phyloP scores from a whole-genome alignment of 106 monocot species.

The Xerophyta viscosa region DNA sequence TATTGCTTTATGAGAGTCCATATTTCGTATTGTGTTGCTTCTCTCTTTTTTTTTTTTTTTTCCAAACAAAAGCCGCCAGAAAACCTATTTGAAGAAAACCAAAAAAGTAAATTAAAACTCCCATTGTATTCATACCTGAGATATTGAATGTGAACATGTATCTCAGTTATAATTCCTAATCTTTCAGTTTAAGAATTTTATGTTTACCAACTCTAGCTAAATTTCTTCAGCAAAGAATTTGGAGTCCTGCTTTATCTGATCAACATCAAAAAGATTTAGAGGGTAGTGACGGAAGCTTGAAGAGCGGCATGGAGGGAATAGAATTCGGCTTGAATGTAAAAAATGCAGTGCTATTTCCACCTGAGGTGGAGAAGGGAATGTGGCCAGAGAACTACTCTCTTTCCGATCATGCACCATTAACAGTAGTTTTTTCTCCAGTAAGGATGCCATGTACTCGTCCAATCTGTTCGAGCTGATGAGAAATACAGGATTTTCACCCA shows the following conservation, averaged over 20 bases:
- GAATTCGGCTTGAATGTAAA: constrained; percentile 71
- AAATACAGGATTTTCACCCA: neutral
- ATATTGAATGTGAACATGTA: too few relatives aligned
- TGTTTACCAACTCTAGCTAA: neutral
- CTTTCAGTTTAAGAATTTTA: too few relatives aligned
- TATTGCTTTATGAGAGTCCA: too few relatives aligned
- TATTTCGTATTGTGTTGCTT: too few relatives aligned
- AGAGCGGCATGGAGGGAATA: constrained; percentile 12
- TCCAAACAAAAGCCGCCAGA: too few relatives aligned
- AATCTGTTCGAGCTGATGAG: constrained; percentile 13
- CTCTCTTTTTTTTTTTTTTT: too few relatives aligned
- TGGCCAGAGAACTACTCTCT: constrained; percentile 96
- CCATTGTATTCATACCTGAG: too few relatives aligned
- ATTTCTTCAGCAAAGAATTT: constrained; percentile 42
- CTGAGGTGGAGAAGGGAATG: constrained; percentile 82
- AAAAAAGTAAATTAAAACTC: too few relatives aligned
- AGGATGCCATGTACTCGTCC: constrained; percentile 34
- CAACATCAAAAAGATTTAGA: constrained; percentile 18
- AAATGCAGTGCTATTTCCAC: constrained; percentile 83
- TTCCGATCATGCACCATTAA: constrained; percentile 96
- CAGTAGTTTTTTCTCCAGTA: constrained; percentile 87
- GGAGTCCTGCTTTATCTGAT: constrained; percentile 40
- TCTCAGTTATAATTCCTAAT: too few relatives aligned
- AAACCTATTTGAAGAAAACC: too few relatives aligned
- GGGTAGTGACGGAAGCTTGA: constrained; percentile 8